Base-by-base conservation (phyloP, 2,329 filamentous ascomycete species). In the Phoma sp. region DNA sequence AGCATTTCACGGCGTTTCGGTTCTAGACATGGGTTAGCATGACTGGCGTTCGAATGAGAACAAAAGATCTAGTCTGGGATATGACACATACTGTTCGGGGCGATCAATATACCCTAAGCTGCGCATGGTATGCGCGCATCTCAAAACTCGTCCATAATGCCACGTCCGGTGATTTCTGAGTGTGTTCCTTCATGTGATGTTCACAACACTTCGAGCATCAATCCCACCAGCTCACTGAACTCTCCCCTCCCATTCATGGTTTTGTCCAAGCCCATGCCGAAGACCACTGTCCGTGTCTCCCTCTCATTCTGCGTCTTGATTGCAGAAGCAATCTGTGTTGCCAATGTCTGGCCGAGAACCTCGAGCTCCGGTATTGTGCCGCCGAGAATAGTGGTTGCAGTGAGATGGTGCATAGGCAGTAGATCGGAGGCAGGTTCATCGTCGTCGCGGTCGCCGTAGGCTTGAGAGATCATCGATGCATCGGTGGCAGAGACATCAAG, bases 381-480 rank as follows among this genome's bases (percentile, higher is more conserved):
- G 2, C 95, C 95, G 0, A 99, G 81, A 2, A 99, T 79, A 0
- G 92, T 96, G 33, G 87, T 93, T 1, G 95, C 91, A 0, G 91
- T 96, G 37, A 98, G 82, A 65, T 95, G 89, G 30, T 87, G 82
- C 51, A 91, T 85, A 0, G 95, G 95, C 0, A 98, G 83, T 10
- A 89, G 77, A 39, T 78, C 78, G 5, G 67, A 72, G 11, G 62
- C 47, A 4, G 66, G 66, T 14, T 66, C 57, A 33, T 70, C 70
- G 7, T 69, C 61, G 48, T 84, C 82, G 52, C 83, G 81, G 32
- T 79, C 77, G 24, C 71, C 73, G 54, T 67, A 66, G n/a, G 63
- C 61, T 52, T 61, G 67, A 72, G 75, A 79, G 30, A 81, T 78
- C 41, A 86, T 67, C 18, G 82, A 76, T 77, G 86, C 84, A 69